Evolutionary conservation across 139 green algal species (phyloP).

Genomic region (Nannochloris sp.): DNA sequence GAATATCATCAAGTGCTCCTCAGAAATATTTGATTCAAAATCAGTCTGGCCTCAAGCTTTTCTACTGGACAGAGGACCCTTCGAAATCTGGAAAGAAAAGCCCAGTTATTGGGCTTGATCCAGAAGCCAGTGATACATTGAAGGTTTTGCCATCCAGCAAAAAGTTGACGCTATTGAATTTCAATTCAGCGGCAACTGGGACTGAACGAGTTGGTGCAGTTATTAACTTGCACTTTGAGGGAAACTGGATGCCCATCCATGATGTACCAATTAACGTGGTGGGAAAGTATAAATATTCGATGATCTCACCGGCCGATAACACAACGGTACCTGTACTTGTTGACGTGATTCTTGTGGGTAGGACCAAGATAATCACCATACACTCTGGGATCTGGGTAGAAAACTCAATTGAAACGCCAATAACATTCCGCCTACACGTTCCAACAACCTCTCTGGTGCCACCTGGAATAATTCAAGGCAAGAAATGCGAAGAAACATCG

Average conservation of each 20-base stretch:
- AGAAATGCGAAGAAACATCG: background rate
- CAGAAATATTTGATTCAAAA: conserved; percentile 82
- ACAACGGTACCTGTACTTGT: conserved; percentile 55
- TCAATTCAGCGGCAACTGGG: conserved; percentile 26
- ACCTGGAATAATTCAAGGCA: conserved; percentile 5
- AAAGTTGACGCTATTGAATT: conserved; percentile 24
- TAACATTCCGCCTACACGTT: conserved; percentile 54
- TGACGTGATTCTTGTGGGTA: conserved; percentile 68
- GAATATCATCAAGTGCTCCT: conserved; percentile 37
- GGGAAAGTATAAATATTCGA: conserved; percentile 79
- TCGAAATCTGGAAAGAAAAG: background rate
- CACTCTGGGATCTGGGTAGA: conserved; percentile 60
- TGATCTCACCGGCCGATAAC: conserved; percentile 49
- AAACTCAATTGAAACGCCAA: conserved; percentile 48
- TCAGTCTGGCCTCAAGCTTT: conserved; percentile 57
- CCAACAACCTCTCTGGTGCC: conserved; percentile 46
- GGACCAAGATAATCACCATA: conserved; percentile 70
- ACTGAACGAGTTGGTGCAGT: conserved; percentile 39
- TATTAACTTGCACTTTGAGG: conserved; percentile 75
- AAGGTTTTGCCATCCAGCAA: conserved; percentile 29
- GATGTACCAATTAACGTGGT: conserved; percentile 68
- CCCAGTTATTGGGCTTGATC: conserved; percentile 26
- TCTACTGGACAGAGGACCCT: conserved; percentile 56
- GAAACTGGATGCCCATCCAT: conserved; percentile 71
- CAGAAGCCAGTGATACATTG: conserved; percentile 43